Base-by-base conservation (phyloP, 768 basidiomycete species). In the Tulasnella calospora region DNA sequence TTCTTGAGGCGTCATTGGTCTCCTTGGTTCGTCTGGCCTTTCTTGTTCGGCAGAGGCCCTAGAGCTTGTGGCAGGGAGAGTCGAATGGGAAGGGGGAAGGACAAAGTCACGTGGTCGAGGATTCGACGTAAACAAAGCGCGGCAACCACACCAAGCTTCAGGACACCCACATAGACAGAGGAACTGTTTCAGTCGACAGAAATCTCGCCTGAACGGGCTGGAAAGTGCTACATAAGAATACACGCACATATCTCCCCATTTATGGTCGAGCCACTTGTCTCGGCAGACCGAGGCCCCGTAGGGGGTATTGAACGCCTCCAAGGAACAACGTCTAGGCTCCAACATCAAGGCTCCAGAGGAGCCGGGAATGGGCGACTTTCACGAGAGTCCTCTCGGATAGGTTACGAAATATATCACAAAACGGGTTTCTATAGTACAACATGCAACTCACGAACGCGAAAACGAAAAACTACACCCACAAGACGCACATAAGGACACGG, bases 401-500 rank as follows among this genome's bases (percentile, higher is more conserved):
- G 61, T 67, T 33, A 67, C 35, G 27, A 35, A 35, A 33, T 30
- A 30, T 67, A 35, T 35, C 15, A 67, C 33, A 67, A n/a, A 17
- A 33, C 61, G 61, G 33, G 61, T 67, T 67, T 67, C 61, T 67
- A 67, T 67, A 67, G 61, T 67, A 67, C 61, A 67, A 67, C 61
- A 67, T 67, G 30, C 61, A 67, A 67, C 61, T 67, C 61, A 35
- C 27, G 44, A 44, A 15, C 13, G 10, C 38, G 38, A 40, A 17
- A 67, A 67, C 61, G 61, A 67, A 67, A 67, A 67, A 6, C 21
- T 3, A 3, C 2, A n/a, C 61, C 61, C 15, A 7, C 61, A 3
- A n/a, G 57, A 44, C 71, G 33, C 23, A 12, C 41, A 46, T 87
- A 94, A 81, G 92, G 93, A 79, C 95, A 6, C 1, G 15, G 27